Percentiles rank a stretch among this genome's conserved stretches.
Conservation (phyloP, 345 rosid species). For the Draba incana region DNA sequence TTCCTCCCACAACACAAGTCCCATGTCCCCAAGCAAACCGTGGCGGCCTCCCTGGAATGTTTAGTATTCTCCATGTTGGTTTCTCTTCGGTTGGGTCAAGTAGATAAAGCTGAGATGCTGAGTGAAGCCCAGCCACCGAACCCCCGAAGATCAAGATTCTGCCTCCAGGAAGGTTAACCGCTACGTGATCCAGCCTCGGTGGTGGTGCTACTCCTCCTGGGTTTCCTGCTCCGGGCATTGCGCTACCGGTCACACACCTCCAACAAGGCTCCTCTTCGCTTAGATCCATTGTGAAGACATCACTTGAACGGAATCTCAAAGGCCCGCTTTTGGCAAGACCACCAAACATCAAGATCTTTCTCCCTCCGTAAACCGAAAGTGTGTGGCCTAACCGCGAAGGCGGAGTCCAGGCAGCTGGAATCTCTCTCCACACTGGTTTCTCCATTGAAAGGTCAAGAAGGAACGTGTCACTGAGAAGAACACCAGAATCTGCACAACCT, state of each 20-base stretch:
- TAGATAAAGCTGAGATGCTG: conserved; percentile 85
- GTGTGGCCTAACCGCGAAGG: conserved; percentile 90
- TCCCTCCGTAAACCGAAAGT: conserved; percentile 76
- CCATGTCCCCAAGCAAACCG: conserved; percentile 96
- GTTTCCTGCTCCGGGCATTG: conserved; percentile 89
- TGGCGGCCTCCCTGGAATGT: conserved; percentile 82
- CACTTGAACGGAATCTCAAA: conserved; percentile 81
- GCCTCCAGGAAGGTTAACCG: conserved; percentile 80
- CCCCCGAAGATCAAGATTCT: conserved; percentile 85
- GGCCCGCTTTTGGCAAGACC: conserved; percentile 91
- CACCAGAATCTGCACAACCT: conserved; percentile 93
- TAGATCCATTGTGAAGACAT: conserved; percentile 86
- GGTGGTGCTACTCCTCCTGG: conserved; percentile 89
- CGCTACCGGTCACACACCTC: conserved; percentile 81
- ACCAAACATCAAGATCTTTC: conserved; percentile 89
- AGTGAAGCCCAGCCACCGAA: conserved; percentile 87
- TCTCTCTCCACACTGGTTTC: conserved; percentile 89
- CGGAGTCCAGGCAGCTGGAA: conserved; percentile 86
- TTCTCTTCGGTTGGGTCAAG: conserved; percentile 90
- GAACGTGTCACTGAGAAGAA: conserved; percentile 86
- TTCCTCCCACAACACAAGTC: conserved; percentile 91
- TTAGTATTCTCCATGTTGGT: conserved; percentile 86
- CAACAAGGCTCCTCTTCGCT: conserved; percentile 88
- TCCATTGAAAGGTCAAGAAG: conserved; percentile 86
- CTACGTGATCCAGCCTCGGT: conserved; percentile 90